These are phyloP conservation scores for Xylariaceae sp. DNA, from an alignment of 2,329 filamentous ascomycete species.

Conservation along the genomic window DNA sequence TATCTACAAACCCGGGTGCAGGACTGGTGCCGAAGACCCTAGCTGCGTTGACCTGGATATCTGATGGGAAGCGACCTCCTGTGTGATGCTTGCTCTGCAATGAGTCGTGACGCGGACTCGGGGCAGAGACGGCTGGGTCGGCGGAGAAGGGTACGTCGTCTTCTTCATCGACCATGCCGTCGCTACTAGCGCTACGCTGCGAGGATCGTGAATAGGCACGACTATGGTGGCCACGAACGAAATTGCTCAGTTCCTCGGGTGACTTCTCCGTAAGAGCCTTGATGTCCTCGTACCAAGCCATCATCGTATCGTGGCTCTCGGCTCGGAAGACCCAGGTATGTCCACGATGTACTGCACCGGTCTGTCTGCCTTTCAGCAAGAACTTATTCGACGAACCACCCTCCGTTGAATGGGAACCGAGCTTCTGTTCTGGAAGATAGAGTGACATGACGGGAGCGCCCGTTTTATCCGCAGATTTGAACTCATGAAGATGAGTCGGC, in stretches of 20 bases:
- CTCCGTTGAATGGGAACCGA: conserved; percentile 81
- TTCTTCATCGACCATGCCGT: conserved; percentile 71
- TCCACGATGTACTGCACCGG: conserved; percentile 81
- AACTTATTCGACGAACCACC: conserved; percentile 93
- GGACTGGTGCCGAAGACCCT: conserved; percentile 73
- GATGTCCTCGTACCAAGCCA: conserved; percentile 94
- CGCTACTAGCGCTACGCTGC: conserved; percentile 61
- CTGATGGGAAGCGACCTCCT: conserved; percentile 95
- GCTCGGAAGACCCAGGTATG: conserved; percentile 69
- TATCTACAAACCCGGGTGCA: conserved; percentile 55
- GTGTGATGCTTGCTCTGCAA: conserved; percentile 68
- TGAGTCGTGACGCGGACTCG: conserved; percentile 45
- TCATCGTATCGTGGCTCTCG: conserved; percentile 84
- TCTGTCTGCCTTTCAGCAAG: conserved; percentile 92
- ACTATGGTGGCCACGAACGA: conserved; percentile 78
- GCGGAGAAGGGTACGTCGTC: conserved; percentile 60
- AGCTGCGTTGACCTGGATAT: conserved; percentile 73
- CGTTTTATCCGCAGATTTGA: conserved; percentile 93
- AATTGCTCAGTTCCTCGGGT: conserved; percentile 80
- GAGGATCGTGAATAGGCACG: conserved; percentile 68
- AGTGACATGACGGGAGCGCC: conserved; percentile 94
- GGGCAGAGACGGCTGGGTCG: conserved; percentile 45
- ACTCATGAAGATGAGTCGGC: conserved; percentile 95
- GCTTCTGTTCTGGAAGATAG: conserved; percentile 88
- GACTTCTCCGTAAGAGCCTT: conserved; percentile 83